phyloP scores from a whole-genome alignment of 768 basidiomycete species.

The Mycena venus region DNA sequence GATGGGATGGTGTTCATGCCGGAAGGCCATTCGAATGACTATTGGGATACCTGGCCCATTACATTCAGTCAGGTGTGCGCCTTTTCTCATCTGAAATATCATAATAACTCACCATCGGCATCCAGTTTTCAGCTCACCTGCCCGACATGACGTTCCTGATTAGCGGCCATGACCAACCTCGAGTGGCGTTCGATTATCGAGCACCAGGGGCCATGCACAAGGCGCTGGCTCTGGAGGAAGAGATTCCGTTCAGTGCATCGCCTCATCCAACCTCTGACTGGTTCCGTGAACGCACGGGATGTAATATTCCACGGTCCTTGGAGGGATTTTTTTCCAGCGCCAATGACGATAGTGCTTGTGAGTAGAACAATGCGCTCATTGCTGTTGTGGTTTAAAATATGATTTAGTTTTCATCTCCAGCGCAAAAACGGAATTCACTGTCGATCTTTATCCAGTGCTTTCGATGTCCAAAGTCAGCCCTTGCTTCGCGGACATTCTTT shows the following conservation, averaged over 20 bases:
- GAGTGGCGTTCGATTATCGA: conserved; percentile 19
- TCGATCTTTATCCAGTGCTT: conserved; percentile 19
- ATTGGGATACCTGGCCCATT: conserved; percentile 1
- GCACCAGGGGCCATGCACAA: neutral
- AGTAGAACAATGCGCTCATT: neutral
- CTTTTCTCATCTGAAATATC: neutral
- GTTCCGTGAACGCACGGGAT: neutral
- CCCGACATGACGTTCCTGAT: conserved; percentile 21
- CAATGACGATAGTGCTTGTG: conserved; percentile 20
- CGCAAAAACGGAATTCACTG: conserved; percentile 13
- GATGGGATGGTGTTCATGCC: neutral
- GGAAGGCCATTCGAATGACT: neutral
- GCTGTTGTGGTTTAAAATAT: neutral
- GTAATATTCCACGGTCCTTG: neutral
- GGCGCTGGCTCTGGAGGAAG: neutral
- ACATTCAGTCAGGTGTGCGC: conserved; percentile 2
- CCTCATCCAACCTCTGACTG: conserved; percentile 11
- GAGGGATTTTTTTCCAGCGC: neutral
- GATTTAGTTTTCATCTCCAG: conserved; percentile 2
- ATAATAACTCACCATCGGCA: neutral
- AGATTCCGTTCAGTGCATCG: neutral
- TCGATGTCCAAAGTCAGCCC: conserved; percentile 10
- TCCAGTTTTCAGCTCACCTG: conserved; percentile 11
- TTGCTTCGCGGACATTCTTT: conserved; percentile 22
- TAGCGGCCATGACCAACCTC: conserved; percentile 19